Percentiles rank a stretch among this genome's conserved stretches.
Conservation (phyloP, 805 yeast species). For the Myxozyma sirexii region DNA sequence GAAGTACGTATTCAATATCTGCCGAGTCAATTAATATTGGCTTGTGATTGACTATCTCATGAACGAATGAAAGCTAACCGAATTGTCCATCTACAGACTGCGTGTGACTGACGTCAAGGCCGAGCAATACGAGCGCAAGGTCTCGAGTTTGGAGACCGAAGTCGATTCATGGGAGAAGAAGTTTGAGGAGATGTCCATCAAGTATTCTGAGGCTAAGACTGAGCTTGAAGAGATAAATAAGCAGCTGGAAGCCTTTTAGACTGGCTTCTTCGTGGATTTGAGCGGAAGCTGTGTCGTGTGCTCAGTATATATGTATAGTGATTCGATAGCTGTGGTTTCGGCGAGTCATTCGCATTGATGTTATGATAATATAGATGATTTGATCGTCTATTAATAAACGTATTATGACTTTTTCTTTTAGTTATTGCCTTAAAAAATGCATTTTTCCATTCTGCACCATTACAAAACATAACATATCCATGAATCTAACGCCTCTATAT, state of each 20-base stretch:
- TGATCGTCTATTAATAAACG: background rate
- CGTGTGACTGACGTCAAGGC: slow-evolving; percentile 95
- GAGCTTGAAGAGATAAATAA: slow-evolving; percentile 96
- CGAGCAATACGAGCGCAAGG: slow-evolving; percentile 94
- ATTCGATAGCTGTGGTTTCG: background rate
- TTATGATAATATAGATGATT: background rate
- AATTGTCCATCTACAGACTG: slow-evolving; percentile 46
- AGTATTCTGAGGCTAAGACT: slow-evolving; percentile 81
- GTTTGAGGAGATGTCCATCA: slow-evolving; percentile 81
- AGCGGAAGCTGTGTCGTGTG: background rate
- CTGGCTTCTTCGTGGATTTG: background rate
- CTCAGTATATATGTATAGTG: background rate
- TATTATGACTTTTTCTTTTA: background rate
- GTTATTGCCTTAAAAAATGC: background rate
- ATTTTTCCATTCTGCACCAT: background rate
- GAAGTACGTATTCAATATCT: slow-evolving; percentile 45
- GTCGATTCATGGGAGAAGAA: slow-evolving; percentile 89
- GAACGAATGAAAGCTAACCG: background rate
- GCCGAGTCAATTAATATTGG: background rate
- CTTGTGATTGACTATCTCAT: background rate
- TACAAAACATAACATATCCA: background rate
- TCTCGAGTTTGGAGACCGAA: slow-evolving; percentile 87
- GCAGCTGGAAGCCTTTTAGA: slow-evolving; percentile 73
- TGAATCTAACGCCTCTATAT: slow-evolving; percentile 1
- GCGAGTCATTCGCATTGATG: background rate